Evolutionary conservation across 192 early-diverging fungal genomes (phyloP), one percentile per base, ranked within the genome.

Genomic region (Backusella psychrophila): DNA sequence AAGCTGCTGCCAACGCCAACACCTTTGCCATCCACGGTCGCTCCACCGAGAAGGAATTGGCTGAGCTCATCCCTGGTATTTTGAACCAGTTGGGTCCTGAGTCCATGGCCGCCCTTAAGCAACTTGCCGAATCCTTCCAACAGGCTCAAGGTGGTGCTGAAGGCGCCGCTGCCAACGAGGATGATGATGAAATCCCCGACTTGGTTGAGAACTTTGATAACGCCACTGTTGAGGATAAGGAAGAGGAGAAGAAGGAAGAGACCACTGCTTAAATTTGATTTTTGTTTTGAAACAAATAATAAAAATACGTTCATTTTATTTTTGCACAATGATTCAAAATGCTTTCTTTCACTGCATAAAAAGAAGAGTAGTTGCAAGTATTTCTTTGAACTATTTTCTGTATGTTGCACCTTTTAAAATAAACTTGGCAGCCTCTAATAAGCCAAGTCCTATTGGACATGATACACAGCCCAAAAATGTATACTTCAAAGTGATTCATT

Each of bases 121-220:
- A 90, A 82, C 85, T 98, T 42, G 94, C 96, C 39, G 94, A 95
- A 85, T 85, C 90, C 77, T 92, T 93, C 90, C 95, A 97, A 85
- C 63, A 81, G 56, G 88, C 86, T 52, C 86, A 87, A 68, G 90
- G 85, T 73, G 87, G 83, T 65, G 88, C 86, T 53, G n/a, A n/a
- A n/a, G n/a, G n/a, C n/a, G 82, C 75, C 42, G 85, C 74, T 66
- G 85, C 81, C 76, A 81, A 81, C 19, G 86, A 87, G 2, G 85
- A 86, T 69, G 96, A 96, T 80, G 97, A 99, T 81, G 96, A 97
- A 76, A 93, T 99, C 75, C 97, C 97, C 46, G 98, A 95, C 59
- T 90, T 99, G 75, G 95, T 98, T 72, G 90, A 93, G 52, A 85
- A 84, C 69, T 90, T 86, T 66, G 93, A 94, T 26, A 82, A 84